These are phyloP conservation scores for Geotrichum carabidarum DNA, from an alignment of 1,139 yeast genomes.

Conservation along the genomic window DNA sequence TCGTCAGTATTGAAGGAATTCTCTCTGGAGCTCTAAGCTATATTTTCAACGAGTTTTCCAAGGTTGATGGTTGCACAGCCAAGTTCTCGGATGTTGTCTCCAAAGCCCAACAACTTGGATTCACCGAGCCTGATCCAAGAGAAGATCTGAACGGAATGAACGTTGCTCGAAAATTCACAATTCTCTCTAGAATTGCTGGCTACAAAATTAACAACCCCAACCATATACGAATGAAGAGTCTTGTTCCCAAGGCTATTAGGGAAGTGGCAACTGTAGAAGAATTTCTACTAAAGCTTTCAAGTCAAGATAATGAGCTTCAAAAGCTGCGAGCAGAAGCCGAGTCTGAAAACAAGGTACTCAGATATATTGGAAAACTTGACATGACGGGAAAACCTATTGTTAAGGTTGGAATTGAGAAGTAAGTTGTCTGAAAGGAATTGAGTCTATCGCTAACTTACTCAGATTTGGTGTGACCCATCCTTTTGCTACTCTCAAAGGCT, in stretches of 20 bases:
- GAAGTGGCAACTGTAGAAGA: constrained; percentile 67
- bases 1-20: constrained; percentile 88
- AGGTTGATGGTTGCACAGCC: constrained; percentile 50
- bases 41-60: constrained; percentile 88
- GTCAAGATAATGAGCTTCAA: constrained; percentile 75
- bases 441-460: neutral
- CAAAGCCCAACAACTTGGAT: constrained; percentile 84
- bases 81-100: constrained; percentile 86
- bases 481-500: constrained; percentile 89
- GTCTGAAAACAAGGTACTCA: constrained; percentile 74
- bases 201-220: constrained; percentile 81
- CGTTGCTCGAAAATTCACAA: constrained; percentile 96
- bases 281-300: constrained; percentile 73
- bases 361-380: constrained; percentile 91
- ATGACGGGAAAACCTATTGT: constrained; percentile 52
- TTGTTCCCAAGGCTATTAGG: constrained; percentile 84
- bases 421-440: constrained; percentile 27
- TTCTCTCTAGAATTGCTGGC: constrained; percentile 89
- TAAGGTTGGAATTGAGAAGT: constrained; percentile 83
- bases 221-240: constrained; percentile 79
- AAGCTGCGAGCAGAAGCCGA: constrained; percentile 75
- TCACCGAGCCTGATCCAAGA: constrained; percentile 98
- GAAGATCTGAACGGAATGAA: constrained; percentile 97
- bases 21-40: constrained; percentile 95
- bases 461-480: constrained; percentile 72